These are phyloP conservation scores for Melampsora americana DNA, from an alignment of 1,284 basidiomycete genomes.

Conservation along the genomic window DNA sequence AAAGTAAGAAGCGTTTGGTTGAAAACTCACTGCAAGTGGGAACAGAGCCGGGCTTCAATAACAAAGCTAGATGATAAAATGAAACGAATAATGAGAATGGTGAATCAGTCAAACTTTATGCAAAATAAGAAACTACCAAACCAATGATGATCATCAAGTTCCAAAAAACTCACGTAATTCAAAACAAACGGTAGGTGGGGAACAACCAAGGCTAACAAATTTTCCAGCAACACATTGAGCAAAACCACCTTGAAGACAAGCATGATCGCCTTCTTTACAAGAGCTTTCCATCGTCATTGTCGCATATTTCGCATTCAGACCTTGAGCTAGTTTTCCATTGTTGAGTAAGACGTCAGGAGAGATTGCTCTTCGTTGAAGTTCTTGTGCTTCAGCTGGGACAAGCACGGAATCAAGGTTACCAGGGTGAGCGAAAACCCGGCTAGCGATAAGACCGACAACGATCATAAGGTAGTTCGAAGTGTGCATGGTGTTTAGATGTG, in stretches of 20 bases:
- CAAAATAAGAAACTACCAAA: neutral
- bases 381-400: neutral
- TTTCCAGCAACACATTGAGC: constrained; percentile 41
- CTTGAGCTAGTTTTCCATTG: constrained; percentile 37
- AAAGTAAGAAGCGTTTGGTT: neutral
- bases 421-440: neutral
- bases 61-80: constrained; percentile 15
- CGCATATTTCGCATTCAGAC: constrained; percentile 37
- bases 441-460: too few species aligned
- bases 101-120: neutral
- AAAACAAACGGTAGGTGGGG: constrained; percentile 23
- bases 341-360: constrained; percentile 25
- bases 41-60: constrained; percentile 25
- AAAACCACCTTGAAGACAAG: constrained; percentile 38
- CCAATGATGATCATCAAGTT: constrained; percentile 23
- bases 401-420: neutral
- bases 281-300: constrained; percentile 22
- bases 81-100: too few species aligned
- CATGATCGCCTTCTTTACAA: constrained; percentile 33
- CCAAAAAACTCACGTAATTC: constrained; percentile 39
- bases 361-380: neutral
- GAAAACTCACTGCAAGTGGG: too few species aligned
- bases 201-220: constrained; percentile 30
- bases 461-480: too few species aligned
- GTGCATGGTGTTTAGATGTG: too few species aligned